Base-by-base conservation (phyloP, 106 monocot genomes). In the Dendrobium nobile region DNA sequence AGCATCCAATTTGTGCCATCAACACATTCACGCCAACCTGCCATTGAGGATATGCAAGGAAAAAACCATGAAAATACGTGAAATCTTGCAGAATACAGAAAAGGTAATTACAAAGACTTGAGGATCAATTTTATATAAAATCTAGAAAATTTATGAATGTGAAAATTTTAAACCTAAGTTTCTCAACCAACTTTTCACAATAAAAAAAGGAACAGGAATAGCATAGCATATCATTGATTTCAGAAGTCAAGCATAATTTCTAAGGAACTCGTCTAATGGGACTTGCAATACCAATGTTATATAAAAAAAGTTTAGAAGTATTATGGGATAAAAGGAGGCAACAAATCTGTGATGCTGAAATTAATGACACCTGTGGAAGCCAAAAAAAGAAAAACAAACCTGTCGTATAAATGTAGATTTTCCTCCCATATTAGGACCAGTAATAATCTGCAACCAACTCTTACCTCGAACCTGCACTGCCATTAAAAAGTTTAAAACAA, bases 341-440 rank as follows among this genome's bases (percentile, higher is more conserved):
- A 40, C 4, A 88, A 74, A 82, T 47, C 54, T 11, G 43, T 20
- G 43, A 42, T 76, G 11, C 47, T 76, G 24, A 9, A 48, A 47
- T 26, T 48, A 76, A 20, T 73, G 9, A 42, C 7, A 74, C 40
- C 2, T 74, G n/a, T 19, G 26, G 51, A 51, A 51, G 28, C 16
- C 5, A 48, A 27, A 15, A 72, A 72, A 72, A 26, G 24, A 72
- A 72, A 73, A 61, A 22, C n/a, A 73, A 70, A 98, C 98, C 95
- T 98, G 98, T 72, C 98, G 88, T 75, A 98, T 98, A 91, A 91
- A 98, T 64, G 98, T 98, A 22, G 98, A 98, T 83, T 98, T 98
- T 48, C 98, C 98, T 79, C 98, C 98, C 98, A 98, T 98, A 79
- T 98, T 98, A 55, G 98, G 98, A 78, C 98, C 98, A 27, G 98